These are phyloP conservation scores for Pythium rishiriense DNA, from an alignment of 352 stramenopile genomes.

Conservation along the genomic window DNA sequence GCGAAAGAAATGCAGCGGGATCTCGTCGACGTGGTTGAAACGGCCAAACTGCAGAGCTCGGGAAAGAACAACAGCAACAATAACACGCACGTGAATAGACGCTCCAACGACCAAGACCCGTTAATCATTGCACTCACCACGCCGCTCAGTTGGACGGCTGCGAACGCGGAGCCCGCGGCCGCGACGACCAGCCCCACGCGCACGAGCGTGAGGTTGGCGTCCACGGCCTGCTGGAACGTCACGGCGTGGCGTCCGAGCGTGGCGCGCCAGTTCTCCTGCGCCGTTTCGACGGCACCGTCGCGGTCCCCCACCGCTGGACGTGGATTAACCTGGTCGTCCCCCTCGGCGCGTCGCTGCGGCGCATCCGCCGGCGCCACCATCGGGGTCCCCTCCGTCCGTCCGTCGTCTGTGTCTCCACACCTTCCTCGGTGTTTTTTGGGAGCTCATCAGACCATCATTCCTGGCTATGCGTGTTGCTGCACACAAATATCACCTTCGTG, in stretches of 20 bases:
- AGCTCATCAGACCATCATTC: constrained; percentile 7
- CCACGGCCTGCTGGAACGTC: constrained; percentile 42
- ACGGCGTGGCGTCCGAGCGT: constrained; percentile 15
- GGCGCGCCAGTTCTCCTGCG: constrained; percentile 21
- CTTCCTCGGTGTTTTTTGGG: neutral
- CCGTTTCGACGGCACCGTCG: constrained; percentile 12
- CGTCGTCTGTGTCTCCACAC: neutral
- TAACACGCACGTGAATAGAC: neutral
- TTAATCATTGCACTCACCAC: constrained; percentile 47
- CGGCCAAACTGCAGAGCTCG: constrained; percentile 35
- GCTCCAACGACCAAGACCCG: too few species aligned
- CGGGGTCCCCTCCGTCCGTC: neutral
- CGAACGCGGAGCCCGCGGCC: constrained; percentile 41
- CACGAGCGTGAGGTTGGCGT: constrained; percentile 70
- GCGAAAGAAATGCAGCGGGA: constrained; percentile 62
- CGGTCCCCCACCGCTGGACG: neutral
- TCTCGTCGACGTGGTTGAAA: constrained; percentile 57
- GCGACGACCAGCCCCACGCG: constrained; percentile 53
- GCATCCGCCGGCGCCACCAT: constrained; percentile 20
- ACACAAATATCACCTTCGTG: constrained; percentile 11
- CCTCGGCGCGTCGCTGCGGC: neutral
- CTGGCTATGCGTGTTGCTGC: constrained; percentile 8
- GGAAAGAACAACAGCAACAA: neutral
- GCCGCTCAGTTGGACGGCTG: constrained; percentile 54
- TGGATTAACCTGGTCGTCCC: neutral